These are phyloP conservation scores for Cryptococcus sp. DNA, from an alignment of 1,284 basidiomycete genomes.

Conservation along the genomic window DNA sequence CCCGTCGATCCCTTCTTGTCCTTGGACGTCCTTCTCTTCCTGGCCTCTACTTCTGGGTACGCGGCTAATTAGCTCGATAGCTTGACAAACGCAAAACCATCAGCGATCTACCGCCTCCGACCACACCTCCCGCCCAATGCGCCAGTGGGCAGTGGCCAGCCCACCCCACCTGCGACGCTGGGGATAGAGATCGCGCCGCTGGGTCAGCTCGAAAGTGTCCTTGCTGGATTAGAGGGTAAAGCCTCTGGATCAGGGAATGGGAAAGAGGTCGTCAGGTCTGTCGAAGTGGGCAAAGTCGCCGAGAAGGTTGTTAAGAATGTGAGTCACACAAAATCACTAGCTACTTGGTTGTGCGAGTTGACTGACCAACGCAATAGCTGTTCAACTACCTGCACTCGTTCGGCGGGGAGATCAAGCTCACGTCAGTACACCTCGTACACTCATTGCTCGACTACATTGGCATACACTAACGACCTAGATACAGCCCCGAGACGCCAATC, in stretches of 20 bases:
- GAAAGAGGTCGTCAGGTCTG: slow-evolving; percentile 33
- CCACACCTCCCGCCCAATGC: slow-evolving; percentile 55
- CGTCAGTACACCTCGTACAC: slow-evolving; percentile 44
- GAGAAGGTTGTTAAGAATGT: slow-evolving; percentile 55
- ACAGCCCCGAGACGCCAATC: slow-evolving; percentile 64
- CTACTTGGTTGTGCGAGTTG: too few relatives aligned
- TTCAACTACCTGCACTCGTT: slow-evolving; percentile 85
- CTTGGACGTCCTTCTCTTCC: too few relatives aligned
- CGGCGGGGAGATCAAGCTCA: slow-evolving; percentile 56
- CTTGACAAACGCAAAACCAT: slow-evolving; percentile 87
- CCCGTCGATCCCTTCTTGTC: slow-evolving; percentile 1
- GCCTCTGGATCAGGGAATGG: slow-evolving; percentile 31
- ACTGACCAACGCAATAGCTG: slow-evolving; percentile 56
- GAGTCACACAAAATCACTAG: slow-evolving; percentile 24
- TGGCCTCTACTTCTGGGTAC: too few relatives aligned
- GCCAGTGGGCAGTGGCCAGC: slow-evolving; percentile 7
- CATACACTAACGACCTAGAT: slow-evolving; percentile 27
- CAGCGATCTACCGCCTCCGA: slow-evolving; percentile 83
- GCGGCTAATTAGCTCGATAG: slow-evolving; percentile 52
- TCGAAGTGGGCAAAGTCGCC: slow-evolving; percentile 48
- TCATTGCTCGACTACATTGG: slow-evolving; percentile 9
- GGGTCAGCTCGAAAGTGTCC: slow-evolving; percentile 52
- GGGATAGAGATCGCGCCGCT: slow-evolving; percentile 62
- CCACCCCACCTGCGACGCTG: slow-evolving; percentile 31
- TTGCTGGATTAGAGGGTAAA: slow-evolving; percentile 60